Evolutionary conservation across 108 stramenopile species (phyloP), one percentile per base, ranked within the genome.

Genomic region (Hondaea fermentalgiana): DNA sequence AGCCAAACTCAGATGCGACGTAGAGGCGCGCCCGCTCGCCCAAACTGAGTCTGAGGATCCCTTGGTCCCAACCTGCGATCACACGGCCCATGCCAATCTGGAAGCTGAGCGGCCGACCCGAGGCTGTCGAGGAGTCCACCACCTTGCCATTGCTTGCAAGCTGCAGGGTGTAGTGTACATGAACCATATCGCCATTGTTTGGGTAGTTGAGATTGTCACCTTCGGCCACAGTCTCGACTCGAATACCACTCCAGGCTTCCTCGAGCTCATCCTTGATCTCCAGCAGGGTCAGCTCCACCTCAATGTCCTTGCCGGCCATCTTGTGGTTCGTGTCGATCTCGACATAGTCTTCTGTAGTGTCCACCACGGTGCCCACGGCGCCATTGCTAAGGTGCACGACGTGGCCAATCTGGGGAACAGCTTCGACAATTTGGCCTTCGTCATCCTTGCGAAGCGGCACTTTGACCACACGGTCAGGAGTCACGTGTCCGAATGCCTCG

Each of bases 1-100:
- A 98, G 29, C 95, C 97, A 88, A 94, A 95, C 88, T 95, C 95
- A 60, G 92, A 90, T 3, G 96, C 92, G 58, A 98, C 96, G 12
- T 89, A 58, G 14, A 98, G 90, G 87, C 91, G 91, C 6, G 57
- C 87, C 5, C 60, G 59, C 87, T 72, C 76, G 42, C 47, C 69
- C 14, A 76, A 44, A 43, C 47, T 28, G n/a, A 89, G 28, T 2
- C 51, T 10, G 76, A 53, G 49, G 49, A 93, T 91, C 8, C 92
- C 94, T 45, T 91, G 87, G 69, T 94, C 93, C 94, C 93, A 94
- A 17, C 95, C 95, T 43, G 88, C 89, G 57, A 96, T 96, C 29
- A 96, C 96, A 44, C 93, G 95, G 43, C 95, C 95, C 10, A 91
- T 71, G 25, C 96, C 96, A 58, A 96, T 92, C 23, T 92, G 94